Evolutionary conservation across 352 stramenopile genomes (phyloP).

Genomic region (Phytophthora boehmeriae): DNA sequence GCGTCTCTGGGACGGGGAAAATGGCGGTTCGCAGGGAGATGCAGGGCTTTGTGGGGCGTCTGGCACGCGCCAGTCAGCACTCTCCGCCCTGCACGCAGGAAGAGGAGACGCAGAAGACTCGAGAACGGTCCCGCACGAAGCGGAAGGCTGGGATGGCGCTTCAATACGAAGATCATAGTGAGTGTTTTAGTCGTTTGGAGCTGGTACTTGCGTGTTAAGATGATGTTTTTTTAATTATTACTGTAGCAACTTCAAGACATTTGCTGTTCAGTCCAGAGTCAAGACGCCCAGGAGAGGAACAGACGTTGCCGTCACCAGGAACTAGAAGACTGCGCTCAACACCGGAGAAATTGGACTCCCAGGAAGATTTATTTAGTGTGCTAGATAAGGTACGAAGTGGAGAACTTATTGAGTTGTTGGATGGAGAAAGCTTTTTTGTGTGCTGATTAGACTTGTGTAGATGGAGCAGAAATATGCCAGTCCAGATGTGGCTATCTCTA

Average conservation of each 20-base stretch:
- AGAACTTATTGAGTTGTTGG: neutral
- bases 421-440: neutral
- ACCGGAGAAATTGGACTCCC: slow-evolving; percentile 40
- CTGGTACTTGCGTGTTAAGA: too few relatives aligned
- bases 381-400: slow-evolving; percentile 49
- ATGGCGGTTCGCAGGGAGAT: slow-evolving; percentile 69
- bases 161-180: slow-evolving; percentile 28
- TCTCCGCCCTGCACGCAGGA: slow-evolving; percentile 32
- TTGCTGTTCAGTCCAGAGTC: slow-evolving; percentile 54
- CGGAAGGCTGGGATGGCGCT: slow-evolving; percentile 4
- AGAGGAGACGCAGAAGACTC: slow-evolving; percentile 11
- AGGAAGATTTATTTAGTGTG: slow-evolving; percentile 65
- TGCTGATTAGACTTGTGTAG: slow-evolving; percentile 6
- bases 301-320: slow-evolving; percentile 4
- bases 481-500: slow-evolving; percentile 17
- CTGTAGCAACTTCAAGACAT: slow-evolving; percentile 43
- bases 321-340: slow-evolving; percentile 11
- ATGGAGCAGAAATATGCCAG: slow-evolving; percentile 67
- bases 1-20: slow-evolving; percentile 72
- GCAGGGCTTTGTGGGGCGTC: slow-evolving; percentile 68
- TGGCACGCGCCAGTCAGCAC: slow-evolving; percentile 61
- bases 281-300: neutral
- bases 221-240: neutral
- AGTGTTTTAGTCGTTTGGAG: neutral
- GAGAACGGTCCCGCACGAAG: slow-evolving; percentile 10